Base-by-base conservation (phyloP, 768 basidiomycete genomes). In the Mycena capillaripes region DNA sequence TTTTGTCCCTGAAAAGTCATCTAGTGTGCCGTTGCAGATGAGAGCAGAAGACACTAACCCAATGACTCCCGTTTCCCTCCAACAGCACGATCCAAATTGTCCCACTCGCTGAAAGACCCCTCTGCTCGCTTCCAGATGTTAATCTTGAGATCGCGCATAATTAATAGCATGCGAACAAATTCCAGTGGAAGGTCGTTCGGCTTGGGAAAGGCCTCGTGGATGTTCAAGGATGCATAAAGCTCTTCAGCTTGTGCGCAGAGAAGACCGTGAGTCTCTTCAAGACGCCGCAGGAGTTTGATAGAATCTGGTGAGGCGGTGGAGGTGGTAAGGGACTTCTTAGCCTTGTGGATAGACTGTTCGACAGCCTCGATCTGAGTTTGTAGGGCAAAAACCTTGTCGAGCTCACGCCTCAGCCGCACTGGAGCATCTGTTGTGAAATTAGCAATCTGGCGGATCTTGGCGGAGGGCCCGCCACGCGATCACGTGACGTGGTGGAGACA, bases 71-170 rank as follows among this genome's bases (percentile, higher is more conserved):
- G n/a, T 27, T 27, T 19, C 42, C 16, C 42, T 6, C n/a, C 76
- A 9, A 79, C 78, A 2, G 84, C 82, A 38, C 78, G 79, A 58
- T 84, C 80, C 0, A 83, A 72, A 29, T 71, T 77, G 21, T 85
- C 82, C 80, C 81, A 82, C 56, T 84, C 82, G 36, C 83, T 81
- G 50, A 85, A 84, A 25, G 78, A 79, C 1, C 79, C 78, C 17
- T 83, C 78, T 1, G 80, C 82, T 17, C 76, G 71, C 63, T 81
- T 82, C 16, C 79, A 64, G 9, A 85, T 82, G 62, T 81, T 83
- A 25, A 83, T 82, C 67, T 86, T 86, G 30, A 84, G 76, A 71
- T 86, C 82, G 0, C 78, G 75, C 4, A 80, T 82, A 67, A 84
- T 76, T 2, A 86, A 62, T 0, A 86, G 78, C 0, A 71, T 77